Conservation (phyloP, 2,329 filamentous ascomycete species). For the Clarireedia paspali region DNA sequence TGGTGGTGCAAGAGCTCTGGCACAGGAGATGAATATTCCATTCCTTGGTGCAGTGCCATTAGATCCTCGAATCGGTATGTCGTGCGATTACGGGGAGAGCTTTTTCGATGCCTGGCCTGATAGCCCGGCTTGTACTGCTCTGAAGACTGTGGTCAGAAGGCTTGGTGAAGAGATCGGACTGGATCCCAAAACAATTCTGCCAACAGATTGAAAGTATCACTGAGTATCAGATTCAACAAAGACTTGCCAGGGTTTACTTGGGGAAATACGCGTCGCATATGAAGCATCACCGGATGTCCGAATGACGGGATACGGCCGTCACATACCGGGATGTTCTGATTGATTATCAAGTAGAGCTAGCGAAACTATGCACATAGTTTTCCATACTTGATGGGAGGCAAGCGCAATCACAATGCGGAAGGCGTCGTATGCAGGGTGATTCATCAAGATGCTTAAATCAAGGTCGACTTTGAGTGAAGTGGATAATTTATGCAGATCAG, state of each 20-base stretch:
- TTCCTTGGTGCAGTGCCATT: conserved; percentile 87
- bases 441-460: too few relatives aligned
- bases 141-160: conserved; percentile 70
- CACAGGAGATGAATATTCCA: conserved; percentile 78
- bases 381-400: too few relatives aligned
- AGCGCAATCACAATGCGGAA: too few relatives aligned
- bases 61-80: conserved; percentile 90
- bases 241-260: not conserved
- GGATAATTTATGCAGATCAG: too few relatives aligned
- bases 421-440: too few relatives aligned
- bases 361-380: too few relatives aligned
- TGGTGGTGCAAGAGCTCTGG: conserved; percentile 73
- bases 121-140: conserved; percentile 78
- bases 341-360: too few relatives aligned
- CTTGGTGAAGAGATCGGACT: conserved; percentile 57
- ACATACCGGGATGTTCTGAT: too few relatives aligned
- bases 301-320: too few relatives aligned
- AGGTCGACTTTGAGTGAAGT: too few relatives aligned
- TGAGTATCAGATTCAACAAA: not conserved
- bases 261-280: too few relatives aligned
- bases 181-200: conserved; percentile 10
- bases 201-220: conserved; percentile 1
- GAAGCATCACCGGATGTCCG: too few relatives aligned
- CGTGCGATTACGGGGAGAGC: conserved; percentile 95
- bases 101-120: conserved; percentile 93